Evolutionary conservation across 2,329 filamentous ascomycete species (phyloP).

Genomic region (Akanthomyces muscarius): DNA sequence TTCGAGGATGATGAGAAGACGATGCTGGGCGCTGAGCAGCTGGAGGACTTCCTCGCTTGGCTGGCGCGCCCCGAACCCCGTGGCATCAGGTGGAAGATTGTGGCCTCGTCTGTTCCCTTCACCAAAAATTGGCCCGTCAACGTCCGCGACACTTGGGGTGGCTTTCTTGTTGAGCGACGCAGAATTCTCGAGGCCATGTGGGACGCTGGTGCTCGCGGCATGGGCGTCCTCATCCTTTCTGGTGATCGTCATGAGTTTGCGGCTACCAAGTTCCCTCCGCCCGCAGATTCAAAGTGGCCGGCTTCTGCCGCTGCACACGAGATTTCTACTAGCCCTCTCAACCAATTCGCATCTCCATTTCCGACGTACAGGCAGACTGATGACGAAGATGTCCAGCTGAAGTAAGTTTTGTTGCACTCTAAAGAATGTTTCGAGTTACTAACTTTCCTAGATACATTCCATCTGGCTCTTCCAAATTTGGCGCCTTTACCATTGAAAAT

Average conservation of each 20-base stretch:
- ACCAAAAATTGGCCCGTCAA: slow-evolving; percentile 97
- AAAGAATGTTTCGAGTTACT: not conserved
- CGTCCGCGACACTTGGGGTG: slow-evolving; percentile 87
- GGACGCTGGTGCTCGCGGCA: slow-evolving; percentile 70
- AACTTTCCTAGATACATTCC: slow-evolving; percentile 61
- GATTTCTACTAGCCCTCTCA: slow-evolving; percentile 86
- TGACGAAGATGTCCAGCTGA: slow-evolving; percentile 75
- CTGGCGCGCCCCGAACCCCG: slow-evolving; percentile 66
- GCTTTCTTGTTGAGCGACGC: slow-evolving; percentile 77
- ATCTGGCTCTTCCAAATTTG: slow-evolving; percentile 84
- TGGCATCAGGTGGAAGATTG: slow-evolving; percentile 88
- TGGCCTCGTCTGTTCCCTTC: slow-evolving; percentile 87
- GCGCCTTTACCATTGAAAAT: slow-evolving; percentile 65
- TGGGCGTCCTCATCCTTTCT: slow-evolving; percentile 78
- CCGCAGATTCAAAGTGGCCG: slow-evolving; percentile 57
- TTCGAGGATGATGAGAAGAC: slow-evolving; percentile 66
- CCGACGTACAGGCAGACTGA: slow-evolving; percentile 80
- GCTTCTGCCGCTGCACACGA: slow-evolving; percentile 70
- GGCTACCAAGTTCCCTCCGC: slow-evolving; percentile 73
- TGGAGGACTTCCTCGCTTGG: slow-evolving; percentile 75
- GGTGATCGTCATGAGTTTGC: slow-evolving; percentile 98
- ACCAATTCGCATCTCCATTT: slow-evolving; percentile 88
- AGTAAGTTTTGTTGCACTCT: slow-evolving; percentile 52
- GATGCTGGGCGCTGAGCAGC: slow-evolving; percentile 79
- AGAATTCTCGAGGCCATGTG: slow-evolving; percentile 87